A percentile compares a stretch with the other conserved stretches of the same genome.
Evolutionary conservation across 352 stramenopile species (phyloP).

Genomic region (Vaucheria bursata): DNA sequence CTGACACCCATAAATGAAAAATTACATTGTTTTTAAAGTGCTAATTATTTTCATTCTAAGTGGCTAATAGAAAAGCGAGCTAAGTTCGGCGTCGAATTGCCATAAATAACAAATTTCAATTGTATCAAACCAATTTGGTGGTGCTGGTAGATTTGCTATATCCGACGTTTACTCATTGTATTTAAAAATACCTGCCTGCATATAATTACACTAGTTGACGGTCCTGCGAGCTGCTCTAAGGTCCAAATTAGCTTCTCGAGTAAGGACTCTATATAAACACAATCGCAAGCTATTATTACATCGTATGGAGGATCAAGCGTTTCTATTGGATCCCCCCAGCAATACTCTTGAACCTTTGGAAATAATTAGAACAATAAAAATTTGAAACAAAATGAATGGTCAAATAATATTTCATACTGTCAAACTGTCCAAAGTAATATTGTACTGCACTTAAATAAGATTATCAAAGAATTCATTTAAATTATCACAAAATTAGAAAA

Average conservation of each 20-base stretch:
- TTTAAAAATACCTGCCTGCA: background rate
- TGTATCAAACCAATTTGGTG: background rate
- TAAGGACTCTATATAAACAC: conserved; percentile 40
- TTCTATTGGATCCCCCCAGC: conserved; percentile 36
- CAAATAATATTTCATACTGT: too few relatives aligned
- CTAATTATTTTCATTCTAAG: background rate
- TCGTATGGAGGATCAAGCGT: conserved; percentile 31
- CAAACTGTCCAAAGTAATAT: too few relatives aligned
- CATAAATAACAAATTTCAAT: background rate
- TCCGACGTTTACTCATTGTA: background rate
- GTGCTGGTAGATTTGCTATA: background rate
- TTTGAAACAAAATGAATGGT: too few relatives aligned
- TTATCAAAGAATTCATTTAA: too few relatives aligned
- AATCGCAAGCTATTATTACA: conserved; percentile 43
- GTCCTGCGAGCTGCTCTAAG: conserved; percentile 16
- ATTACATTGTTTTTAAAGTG: background rate
- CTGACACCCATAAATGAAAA: background rate
- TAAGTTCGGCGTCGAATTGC: background rate
- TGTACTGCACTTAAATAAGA: too few relatives aligned
- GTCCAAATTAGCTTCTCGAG: conserved; percentile 32
- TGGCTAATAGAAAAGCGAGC: background rate
- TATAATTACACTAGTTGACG: conserved; percentile 24
- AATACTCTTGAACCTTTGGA: conserved; percentile 37
- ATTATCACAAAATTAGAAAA: too few relatives aligned
- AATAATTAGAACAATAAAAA: background rate